Percentiles rank a stretch among this genome's conserved stretches.
Evolutionary conservation across 1,284 basidiomycete species (phyloP).

Genomic region (Trichosporon inkin): DNA sequence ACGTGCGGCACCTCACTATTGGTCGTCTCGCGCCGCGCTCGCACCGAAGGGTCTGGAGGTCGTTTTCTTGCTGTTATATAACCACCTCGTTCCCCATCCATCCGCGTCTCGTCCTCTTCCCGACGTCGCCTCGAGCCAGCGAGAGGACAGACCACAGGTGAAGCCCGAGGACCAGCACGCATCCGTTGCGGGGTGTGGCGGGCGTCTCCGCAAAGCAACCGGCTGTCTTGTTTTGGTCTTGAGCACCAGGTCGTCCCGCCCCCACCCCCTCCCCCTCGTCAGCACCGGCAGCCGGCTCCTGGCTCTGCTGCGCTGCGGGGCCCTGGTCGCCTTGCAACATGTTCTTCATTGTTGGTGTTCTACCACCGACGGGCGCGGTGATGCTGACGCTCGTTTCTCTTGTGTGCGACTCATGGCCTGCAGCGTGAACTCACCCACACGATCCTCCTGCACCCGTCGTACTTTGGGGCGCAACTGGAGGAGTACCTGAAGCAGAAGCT

Average conservation of each 20-base stretch:
- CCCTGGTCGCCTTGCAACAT: constrained; percentile 22
- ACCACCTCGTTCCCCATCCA: constrained; percentile 7
- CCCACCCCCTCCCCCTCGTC: not conserved
- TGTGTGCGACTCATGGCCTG: constrained; percentile 11
- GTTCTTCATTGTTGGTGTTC: constrained; percentile 50
- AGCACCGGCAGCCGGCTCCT: not conserved
- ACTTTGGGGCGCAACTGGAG: constrained; percentile 93
- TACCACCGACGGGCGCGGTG: not conserved
- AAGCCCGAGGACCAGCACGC: constrained; percentile 8
- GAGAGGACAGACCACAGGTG: constrained; percentile 6
- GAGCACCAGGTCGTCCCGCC: not conserved
- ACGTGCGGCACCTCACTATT: not conserved
- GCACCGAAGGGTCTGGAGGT: not conserved
- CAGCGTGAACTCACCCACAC: constrained; percentile 94
- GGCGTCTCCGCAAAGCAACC: constrained; percentile 5
- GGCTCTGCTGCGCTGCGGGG: no score
- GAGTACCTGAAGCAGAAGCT: constrained; percentile 89
- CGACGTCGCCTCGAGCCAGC: constrained; percentile 7
- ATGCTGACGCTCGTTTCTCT: constrained; percentile 27
- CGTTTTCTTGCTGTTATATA: constrained; percentile 7
- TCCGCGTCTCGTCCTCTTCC: constrained; percentile 7
- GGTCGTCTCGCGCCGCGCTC: not conserved
- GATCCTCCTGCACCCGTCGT: constrained; percentile 93
- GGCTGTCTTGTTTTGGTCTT: not conserved
- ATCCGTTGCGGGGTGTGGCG: constrained; percentile 8